Evolutionary conservation across 2,329 filamentous ascomycete species (phyloP).

Genomic region (Lecanicillium sp.): DNA sequence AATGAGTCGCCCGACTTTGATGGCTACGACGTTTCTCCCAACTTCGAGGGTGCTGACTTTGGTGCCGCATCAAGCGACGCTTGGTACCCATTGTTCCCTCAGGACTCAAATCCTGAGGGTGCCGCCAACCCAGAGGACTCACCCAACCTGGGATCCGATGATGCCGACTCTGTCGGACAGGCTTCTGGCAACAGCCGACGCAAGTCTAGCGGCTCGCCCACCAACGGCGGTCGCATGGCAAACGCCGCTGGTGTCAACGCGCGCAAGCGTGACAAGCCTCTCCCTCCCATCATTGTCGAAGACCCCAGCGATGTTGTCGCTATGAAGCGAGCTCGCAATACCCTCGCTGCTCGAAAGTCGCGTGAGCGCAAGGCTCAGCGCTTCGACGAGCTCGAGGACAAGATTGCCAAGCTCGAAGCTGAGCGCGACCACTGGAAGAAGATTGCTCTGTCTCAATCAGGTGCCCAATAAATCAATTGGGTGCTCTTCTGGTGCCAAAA

Average conservation of each 20-base stretch:
- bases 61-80: conserved; percentile 41
- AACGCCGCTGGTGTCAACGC: conserved; percentile 63
- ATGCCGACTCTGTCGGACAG: conserved; percentile 41
- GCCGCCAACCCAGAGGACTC: conserved; percentile 33
- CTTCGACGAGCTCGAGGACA: conserved; percentile 66
- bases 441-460: conserved; percentile 40
- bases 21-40: conserved; percentile 71
- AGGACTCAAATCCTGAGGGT: conserved; percentile 31
- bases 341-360: conserved; percentile 87
- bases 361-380: conserved; percentile 77
- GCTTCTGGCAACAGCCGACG: conserved; percentile 36
- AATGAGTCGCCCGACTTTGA: conserved; percentile 73
- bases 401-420: conserved; percentile 62
- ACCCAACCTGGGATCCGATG: conserved; percentile 39
- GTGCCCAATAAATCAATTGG: conserved; percentile 25
- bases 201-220: conserved; percentile 42
- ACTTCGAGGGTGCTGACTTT: conserved; percentile 59
- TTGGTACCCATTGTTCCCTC: conserved; percentile 72
- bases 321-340: conserved; percentile 90
- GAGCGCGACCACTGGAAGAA: conserved; percentile 62
- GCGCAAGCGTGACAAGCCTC: conserved; percentile 72
- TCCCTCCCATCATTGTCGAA: conserved; percentile 70
- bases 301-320: conserved; percentile 70
- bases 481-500: conserved; percentile 14
- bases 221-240: conserved; percentile 53